Evolutionary conservation across 2,329 filamentous ascomycete species (phyloP).

Genomic region (Fusarium nygamai): DNA sequence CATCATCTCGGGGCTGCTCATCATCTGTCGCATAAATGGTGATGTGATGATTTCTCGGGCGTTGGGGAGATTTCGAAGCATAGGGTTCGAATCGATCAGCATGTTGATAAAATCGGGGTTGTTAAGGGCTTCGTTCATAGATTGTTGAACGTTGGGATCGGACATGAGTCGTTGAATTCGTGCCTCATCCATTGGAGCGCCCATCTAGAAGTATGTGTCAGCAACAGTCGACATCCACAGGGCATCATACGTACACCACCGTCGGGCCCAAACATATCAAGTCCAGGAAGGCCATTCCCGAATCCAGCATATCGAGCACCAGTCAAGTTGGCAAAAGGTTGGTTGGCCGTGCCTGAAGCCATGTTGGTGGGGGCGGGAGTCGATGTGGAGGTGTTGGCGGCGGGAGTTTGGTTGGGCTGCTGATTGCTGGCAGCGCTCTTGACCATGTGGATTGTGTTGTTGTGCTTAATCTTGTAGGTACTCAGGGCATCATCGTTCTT

Average conservation of each 20-base stretch:
- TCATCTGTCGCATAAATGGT: slow-evolving; percentile 88
- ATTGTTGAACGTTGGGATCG: slow-evolving; percentile 85
- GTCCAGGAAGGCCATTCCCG: slow-evolving; percentile 81
- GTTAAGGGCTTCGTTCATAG: slow-evolving; percentile 93
- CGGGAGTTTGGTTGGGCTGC: slow-evolving; percentile 43
- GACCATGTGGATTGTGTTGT: slow-evolving; percentile 95
- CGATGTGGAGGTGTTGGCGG: slow-evolving; percentile 53
- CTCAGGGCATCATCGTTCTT: slow-evolving; percentile 90
- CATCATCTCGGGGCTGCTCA: slow-evolving; percentile 89
- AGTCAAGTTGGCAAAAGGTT: slow-evolving; percentile 88
- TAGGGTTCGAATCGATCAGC: slow-evolving; percentile 92
- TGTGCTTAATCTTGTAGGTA: slow-evolving; percentile 93
- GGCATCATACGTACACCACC: slow-evolving; percentile 77
- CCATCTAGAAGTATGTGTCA: slow-evolving; percentile 72
- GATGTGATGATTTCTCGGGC: slow-evolving; percentile 88
- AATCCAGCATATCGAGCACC: slow-evolving; percentile 94
- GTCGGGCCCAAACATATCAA: slow-evolving; percentile 91
- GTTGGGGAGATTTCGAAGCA: slow-evolving; percentile 77
- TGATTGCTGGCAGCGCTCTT: slow-evolving; percentile 93
- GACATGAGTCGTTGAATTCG: slow-evolving; percentile 85
- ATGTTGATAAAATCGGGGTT: slow-evolving; percentile 95
- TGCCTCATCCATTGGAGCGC: slow-evolving; percentile 83
- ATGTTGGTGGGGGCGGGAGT: slow-evolving; percentile 74
- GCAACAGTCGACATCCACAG: not conserved
- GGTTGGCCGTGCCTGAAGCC: slow-evolving; percentile 84